phyloP scores from a whole-genome alignment of 495 filamentous ascomycete genomes.

The Hyaloscypha bicolor region DNA sequence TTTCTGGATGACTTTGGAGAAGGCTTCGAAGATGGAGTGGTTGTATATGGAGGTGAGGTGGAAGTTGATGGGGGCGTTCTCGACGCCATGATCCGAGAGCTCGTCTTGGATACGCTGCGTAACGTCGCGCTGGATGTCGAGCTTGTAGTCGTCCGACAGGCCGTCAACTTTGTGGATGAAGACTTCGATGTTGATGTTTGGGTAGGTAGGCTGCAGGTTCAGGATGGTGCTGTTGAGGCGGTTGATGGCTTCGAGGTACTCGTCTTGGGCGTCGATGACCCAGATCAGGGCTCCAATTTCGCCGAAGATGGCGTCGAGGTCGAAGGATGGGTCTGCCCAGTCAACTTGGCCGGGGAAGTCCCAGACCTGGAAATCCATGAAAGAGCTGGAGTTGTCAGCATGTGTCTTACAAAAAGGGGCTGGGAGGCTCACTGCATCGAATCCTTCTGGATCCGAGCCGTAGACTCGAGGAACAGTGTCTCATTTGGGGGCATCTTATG shows the following conservation, averaged over 20 bases:
- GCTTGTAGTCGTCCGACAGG: conserved; percentile 89
- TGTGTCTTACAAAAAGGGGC: not conserved
- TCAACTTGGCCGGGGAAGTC: conserved; percentile 95
- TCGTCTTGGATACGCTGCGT: conserved; percentile 97
- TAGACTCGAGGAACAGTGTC: conserved; percentile 93
- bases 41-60: conserved; percentile 97
- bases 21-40: conserved; percentile 96
- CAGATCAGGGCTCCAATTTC: conserved; percentile 93
- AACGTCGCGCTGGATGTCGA: conserved; percentile 92
- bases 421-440: conserved; percentile 69
- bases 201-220: conserved; percentile 82
- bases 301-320: conserved; percentile 89
- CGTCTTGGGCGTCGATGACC: conserved; percentile 98
- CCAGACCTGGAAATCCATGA: conserved; percentile 99
- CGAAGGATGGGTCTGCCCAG: conserved; percentile 81
- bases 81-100: conserved; percentile 85
- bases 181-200: conserved; percentile 91
- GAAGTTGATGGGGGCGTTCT: conserved; percentile 89
- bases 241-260: conserved; percentile 86
- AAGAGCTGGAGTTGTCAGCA: conserved; percentile 64
- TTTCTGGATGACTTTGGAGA: conserved; percentile 97
- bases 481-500: conserved; percentile 95
- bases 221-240: conserved; percentile 87
- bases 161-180: conserved; percentile 99
- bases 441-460: conserved; percentile 88